phyloP scores from a whole-genome alignment of 1,284 basidiomycete species.

The Macrocystidia cucumis region DNA sequence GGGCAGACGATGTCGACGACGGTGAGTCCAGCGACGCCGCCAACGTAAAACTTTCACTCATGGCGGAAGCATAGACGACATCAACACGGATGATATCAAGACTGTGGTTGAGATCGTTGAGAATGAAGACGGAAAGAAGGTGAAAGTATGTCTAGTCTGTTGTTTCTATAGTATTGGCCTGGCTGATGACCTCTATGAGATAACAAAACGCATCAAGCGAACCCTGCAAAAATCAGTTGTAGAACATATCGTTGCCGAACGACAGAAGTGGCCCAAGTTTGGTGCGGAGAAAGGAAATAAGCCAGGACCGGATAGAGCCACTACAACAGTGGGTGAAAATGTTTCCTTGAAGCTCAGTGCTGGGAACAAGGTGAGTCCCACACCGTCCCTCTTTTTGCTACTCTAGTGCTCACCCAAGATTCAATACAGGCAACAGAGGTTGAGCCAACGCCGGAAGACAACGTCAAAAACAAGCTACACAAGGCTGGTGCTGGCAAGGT shows the following conservation, averaged over 20 bases:
- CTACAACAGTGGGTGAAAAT: slow-evolving; percentile 94
- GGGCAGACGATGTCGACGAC: slow-evolving; percentile 81
- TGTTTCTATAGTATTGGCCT: not conserved
- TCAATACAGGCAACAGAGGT: slow-evolving; percentile 29
- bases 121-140: slow-evolving; percentile 92
- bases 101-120: slow-evolving; percentile 79
- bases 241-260: slow-evolving; percentile 88
- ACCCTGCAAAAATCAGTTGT: slow-evolving; percentile 91
- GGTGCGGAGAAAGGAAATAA: slow-evolving; percentile 87
- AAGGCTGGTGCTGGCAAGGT: slow-evolving; percentile 83
- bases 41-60: no score
- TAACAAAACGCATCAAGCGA: slow-evolving; percentile 83
- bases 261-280: slow-evolving; percentile 93
- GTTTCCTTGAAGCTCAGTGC: slow-evolving; percentile 80
- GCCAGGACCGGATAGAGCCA: slow-evolving; percentile 87
- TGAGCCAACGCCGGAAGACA: slow-evolving; percentile 67
- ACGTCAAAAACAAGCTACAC: slow-evolving; percentile 63
- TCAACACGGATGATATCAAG: slow-evolving; percentile 87
- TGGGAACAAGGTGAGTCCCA: slow-evolving; percentile 65
- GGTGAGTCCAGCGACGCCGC: slow-evolving; percentile 26
- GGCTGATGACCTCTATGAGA: slow-evolving; percentile 30
- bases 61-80: slow-evolving; percentile 52
- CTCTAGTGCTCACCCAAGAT: slow-evolving; percentile 1
- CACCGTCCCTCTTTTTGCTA: not conserved
- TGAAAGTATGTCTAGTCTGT: slow-evolving; percentile 60